Base-by-base conservation (phyloP, 352 stramenopile species). In the Globisporangium cylindrosporum region DNA sequence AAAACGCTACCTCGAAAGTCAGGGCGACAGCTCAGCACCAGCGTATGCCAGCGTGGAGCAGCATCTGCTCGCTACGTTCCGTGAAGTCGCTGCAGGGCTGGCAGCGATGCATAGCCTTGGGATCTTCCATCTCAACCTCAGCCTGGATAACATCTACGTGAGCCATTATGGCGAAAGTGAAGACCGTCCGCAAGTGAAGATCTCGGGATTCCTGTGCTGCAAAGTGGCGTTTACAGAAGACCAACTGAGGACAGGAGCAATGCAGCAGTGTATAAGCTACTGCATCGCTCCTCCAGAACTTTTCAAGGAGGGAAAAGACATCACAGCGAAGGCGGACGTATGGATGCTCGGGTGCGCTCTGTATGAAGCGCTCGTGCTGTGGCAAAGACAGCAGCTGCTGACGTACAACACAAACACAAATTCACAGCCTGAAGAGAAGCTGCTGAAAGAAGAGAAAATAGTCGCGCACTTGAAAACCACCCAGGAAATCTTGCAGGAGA, bases 341-440 rank as follows among this genome's bases (percentile, higher is more conserved):
- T 92, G 82, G 82, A 90, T 91, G 84, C 64, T 92, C 1, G 84
- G 84, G 0, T 89, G 82, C 55, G 72, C 75, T 2, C 51, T 92
- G 0, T 89, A 73, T 10, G 79, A 89, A 22, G 76, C 80, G 38
- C 65, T 92, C 9, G 71, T 85, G 67, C 71, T 86, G 24, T 91
- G 78, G 78, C 78, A 92, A 36, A 62, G 22, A 0, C 59, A 73
- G 10, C 77, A 90, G 57, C 59, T 90, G 9, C 59, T 56, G 1
- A 25, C 53, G 1, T 68, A 53, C 22, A 62, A 46, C 10, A 49
- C 58, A 5, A 76, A 65, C 4, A 46, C 64, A 4, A 71, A 10
- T 10, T 38, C 32, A 12, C 69, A 55, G 48, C n/a, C 49, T 14
- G 51, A 49, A 48, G 22, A 18, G 7, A 62, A 12, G 10, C 12